Percentiles rank a stretch among this genome's conserved stretches.
Evolutionary conservation across 2,329 filamentous ascomycete species (phyloP).

Genomic region (Fusarium sp.): DNA sequence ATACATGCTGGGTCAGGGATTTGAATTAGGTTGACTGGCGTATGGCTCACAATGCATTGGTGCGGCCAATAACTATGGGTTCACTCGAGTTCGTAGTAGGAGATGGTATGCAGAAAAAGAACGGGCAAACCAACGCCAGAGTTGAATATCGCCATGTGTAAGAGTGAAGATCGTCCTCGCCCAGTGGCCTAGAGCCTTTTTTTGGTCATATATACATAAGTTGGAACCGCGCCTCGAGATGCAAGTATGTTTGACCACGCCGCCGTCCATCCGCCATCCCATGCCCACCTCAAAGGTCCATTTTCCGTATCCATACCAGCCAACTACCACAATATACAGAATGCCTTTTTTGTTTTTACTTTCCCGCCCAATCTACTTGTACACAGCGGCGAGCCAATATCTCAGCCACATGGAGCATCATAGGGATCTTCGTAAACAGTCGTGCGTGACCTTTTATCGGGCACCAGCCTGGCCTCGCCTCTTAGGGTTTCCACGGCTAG

Average conservation of each 20-base stretch:
- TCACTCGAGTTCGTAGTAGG: background rate
- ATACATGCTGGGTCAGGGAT: conserved; percentile 2
- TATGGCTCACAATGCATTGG: background rate
- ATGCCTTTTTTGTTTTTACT: conserved; percentile 26
- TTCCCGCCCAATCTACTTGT: conserved; percentile 34
- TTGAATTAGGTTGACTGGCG: background rate
- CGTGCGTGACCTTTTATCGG: conserved; percentile 28
- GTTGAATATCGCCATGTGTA: conserved; percentile 30
- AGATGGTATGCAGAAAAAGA: background rate
- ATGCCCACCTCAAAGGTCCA: conserved; percentile 24
- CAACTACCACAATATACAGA: conserved; percentile 31
- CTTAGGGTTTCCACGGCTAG: conserved; percentile 67
- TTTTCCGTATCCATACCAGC: conserved; percentile 20
- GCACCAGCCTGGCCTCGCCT: conserved; percentile 55
- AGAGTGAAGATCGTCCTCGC: conserved; percentile 46
- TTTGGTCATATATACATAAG: conserved; percentile 36
- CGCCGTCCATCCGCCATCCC: conserved; percentile 28
- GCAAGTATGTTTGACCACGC: conserved; percentile 37
- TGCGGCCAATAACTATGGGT: background rate
- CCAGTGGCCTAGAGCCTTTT: conserved; percentile 28
- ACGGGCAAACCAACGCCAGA: conserved; percentile 2
- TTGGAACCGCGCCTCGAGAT: conserved; percentile 41
- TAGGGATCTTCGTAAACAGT: conserved; percentile 24
- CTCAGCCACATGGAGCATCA: conserved; percentile 28
- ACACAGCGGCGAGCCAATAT: conserved; percentile 34